Conservation (phyloP, 139 green algal species). For the Penium margaritaceum region DNA sequence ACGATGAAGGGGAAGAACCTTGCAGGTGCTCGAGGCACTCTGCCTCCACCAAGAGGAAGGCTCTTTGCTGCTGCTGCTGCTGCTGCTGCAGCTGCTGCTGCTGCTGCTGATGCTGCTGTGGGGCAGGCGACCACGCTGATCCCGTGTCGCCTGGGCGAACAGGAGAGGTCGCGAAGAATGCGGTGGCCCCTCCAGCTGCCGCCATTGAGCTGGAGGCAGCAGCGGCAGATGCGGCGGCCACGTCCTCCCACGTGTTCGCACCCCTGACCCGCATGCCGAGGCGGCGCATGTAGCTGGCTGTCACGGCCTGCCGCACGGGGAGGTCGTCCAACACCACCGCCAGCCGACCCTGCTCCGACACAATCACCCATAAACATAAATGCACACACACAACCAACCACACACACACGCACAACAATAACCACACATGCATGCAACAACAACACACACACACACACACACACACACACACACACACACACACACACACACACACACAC, state of each 20-base stretch:
- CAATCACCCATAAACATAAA: no score
- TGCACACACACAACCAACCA: no score
- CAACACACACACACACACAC: no score
- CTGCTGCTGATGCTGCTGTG: not conserved
- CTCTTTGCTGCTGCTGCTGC: not conserved
- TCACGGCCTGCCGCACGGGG: conserved; percentile 27
- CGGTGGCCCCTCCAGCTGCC: no score
- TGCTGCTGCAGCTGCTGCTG: not conserved
- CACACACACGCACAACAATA: no score
- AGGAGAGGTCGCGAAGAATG: not conserved
- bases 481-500: no score
- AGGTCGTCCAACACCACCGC: conserved; percentile 32
- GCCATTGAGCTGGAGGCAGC: not conserved
- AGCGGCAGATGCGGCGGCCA: not conserved
- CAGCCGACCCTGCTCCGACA: conserved; percentile 1
- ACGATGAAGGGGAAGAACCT: no score
- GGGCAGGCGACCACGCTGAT: not conserved
- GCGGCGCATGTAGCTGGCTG: conserved; percentile 24
- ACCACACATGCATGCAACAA: no score
- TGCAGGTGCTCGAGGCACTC: no score
- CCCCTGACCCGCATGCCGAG: conserved; percentile 9
- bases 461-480: no score
- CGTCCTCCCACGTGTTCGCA: not conserved
- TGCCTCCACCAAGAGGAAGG: no score
- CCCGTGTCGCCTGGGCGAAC: not conserved